Evolutionary conservation across 2,329 filamentous ascomycete species (phyloP).

Genomic region (Rachicladosporium sp.): DNA sequence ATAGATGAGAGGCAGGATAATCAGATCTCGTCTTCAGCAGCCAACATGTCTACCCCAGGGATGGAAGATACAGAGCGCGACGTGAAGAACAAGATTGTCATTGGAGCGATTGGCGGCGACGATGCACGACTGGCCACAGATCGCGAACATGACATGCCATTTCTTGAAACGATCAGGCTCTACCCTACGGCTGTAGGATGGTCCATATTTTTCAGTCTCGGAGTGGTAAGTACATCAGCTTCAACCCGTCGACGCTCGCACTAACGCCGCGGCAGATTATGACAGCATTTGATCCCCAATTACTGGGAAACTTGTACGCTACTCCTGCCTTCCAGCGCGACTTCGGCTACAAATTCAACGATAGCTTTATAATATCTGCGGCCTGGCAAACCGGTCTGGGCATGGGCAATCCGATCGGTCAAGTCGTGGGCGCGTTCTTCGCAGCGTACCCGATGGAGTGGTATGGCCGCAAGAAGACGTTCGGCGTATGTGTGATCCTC

Average conservation of each 20-base stretch:
- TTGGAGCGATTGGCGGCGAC: constrained; percentile 18
- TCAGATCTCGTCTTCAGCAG: no score
- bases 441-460: constrained; percentile 23
- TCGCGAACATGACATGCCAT: constrained; percentile 16
- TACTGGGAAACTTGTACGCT: constrained; percentile 50
- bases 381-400: constrained; percentile 28
- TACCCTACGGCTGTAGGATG: constrained; percentile 39
- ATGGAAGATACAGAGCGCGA: no score
- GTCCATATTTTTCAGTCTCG: constrained; percentile 48
- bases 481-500: constrained; percentile 18
- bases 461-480: constrained; percentile 21
- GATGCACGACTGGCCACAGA: constrained; percentile 15
- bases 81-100: constrained; percentile 13
- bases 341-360: constrained; percentile 41
- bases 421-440: constrained; percentile 42
- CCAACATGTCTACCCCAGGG: no score
- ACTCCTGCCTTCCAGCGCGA: constrained; percentile 44
- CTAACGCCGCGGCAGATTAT: constrained; percentile 28
- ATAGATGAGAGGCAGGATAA: no score
- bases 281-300: constrained; percentile 50
- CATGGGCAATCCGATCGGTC: constrained; percentile 46
- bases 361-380: constrained; percentile 23
- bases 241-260: background rate
- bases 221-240: constrained; percentile 27
- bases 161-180: constrained; percentile 26